phyloP scores from a whole-genome alignment of 2,329 filamentous ascomycete genomes.

The Diaporthe sp. region DNA sequence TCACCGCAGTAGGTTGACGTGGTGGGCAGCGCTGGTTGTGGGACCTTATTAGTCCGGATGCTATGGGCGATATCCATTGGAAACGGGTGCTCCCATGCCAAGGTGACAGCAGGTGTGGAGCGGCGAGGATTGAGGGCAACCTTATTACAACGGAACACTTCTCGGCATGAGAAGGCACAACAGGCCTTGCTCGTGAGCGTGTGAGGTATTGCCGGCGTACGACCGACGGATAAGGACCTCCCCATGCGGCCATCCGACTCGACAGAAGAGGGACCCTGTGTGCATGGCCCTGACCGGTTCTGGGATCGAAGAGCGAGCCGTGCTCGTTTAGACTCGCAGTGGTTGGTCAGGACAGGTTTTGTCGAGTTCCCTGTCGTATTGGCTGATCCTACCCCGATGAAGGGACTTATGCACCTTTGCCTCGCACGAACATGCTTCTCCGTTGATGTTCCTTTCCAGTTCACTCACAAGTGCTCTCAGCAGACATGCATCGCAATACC shows the following conservation, averaged over 20 bases:
- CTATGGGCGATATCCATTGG: background rate
- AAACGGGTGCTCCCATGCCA: conserved; percentile 22
- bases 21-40: background rate
- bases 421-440: background rate
- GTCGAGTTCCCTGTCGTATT: background rate
- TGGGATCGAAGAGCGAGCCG: too few relatives aligned
- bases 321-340: background rate
- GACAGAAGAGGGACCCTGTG: background rate
- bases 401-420: background rate
- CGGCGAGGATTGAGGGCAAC: background rate
- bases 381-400: background rate
- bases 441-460: background rate
- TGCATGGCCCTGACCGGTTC: background rate
- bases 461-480: background rate
- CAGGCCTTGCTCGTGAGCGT: background rate
- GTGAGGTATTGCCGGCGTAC: background rate
- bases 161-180: background rate
- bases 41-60: background rate
- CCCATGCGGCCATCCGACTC: background rate
- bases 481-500: background rate
- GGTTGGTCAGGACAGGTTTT: background rate
- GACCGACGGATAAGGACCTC: background rate
- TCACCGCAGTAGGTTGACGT: background rate
- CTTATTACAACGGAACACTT: background rate
- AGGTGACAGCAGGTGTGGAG: background rate